phyloP scores from a whole-genome alignment of 768 basidiomycete species.

The Lactifluus pinguis region DNA sequence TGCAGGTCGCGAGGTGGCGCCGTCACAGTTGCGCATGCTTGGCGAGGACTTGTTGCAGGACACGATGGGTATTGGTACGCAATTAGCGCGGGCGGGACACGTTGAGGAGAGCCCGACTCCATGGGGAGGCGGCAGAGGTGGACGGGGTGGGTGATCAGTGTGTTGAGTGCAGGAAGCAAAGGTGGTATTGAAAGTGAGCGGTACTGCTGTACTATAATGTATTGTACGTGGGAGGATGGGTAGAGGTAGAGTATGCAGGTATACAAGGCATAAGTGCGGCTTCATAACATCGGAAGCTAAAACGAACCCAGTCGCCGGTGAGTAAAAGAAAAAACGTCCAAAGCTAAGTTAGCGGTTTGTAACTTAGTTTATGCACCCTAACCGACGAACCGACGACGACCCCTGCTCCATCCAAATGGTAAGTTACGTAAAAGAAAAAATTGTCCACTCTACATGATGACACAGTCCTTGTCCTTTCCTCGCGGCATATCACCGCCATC shows the following conservation, averaged over 20 bases:
- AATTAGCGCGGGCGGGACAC: conserved; percentile 38
- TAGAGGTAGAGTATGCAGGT: background rate
- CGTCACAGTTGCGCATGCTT: conserved; percentile 41
- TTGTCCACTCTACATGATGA: conserved; percentile 57
- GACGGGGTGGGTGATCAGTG: background rate
- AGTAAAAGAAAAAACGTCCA: background rate
- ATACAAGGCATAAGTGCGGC: background rate
- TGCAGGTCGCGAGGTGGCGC: conserved; percentile 30
- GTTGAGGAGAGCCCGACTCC: conserved; percentile 65
- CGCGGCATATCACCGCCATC: conserved; percentile 31
- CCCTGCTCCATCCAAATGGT: too few relatives aligned
- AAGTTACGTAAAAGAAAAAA: too few relatives aligned
- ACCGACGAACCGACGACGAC: too few relatives aligned
- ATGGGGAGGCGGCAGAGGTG: conserved; percentile 15
- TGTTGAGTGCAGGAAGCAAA: background rate
- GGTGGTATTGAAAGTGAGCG: background rate
- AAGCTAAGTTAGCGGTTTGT: too few relatives aligned
- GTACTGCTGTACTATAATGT: background rate
- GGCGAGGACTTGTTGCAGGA: conserved; percentile 56
- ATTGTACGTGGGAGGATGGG: background rate
- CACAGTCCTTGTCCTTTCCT: conserved; percentile 71
- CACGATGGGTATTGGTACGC: conserved; percentile 50
- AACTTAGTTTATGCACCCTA: too few relatives aligned
- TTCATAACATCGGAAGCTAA: too few relatives aligned
- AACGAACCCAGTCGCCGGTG: background rate